These are phyloP conservation scores for Neofusicoccum kwambonambiense DNA, from an alignment of 2,329 filamentous ascomycete genomes.

Conservation along the genomic window DNA sequence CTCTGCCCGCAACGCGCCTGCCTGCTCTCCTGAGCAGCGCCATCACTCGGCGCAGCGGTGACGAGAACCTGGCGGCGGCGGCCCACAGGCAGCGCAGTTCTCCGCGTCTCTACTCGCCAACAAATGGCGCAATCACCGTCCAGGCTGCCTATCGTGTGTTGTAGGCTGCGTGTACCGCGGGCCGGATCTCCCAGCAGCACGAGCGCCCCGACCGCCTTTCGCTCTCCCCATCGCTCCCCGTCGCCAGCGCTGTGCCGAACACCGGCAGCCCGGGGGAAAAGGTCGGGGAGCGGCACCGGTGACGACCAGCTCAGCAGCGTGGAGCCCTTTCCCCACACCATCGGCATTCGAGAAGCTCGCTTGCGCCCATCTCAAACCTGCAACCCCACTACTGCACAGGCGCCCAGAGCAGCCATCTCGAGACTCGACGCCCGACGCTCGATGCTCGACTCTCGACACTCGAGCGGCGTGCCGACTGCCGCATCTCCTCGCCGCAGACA, in stretches of 20 bases:
- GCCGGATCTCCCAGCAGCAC: neutral
- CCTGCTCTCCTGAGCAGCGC: neutral
- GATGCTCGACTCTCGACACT: too few relatives aligned
- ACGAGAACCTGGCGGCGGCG: neutral
- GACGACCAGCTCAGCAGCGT: conserved; percentile 8
- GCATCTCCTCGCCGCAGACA: too few relatives aligned
- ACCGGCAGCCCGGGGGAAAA: too few relatives aligned
- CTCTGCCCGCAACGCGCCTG: neutral
- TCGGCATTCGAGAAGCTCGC: conserved; percentile 12
- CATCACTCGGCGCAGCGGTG: conserved; percentile 13
- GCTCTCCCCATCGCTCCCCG: neutral
- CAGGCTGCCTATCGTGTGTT: conserved; percentile 4
- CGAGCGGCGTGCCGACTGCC: too few relatives aligned
- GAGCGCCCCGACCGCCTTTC: conserved; percentile 6
- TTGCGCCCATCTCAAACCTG: neutral
- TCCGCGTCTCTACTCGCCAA: conserved; percentile 9
- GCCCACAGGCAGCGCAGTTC: conserved; percentile 14
- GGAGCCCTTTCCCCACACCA: conserved; percentile 3
- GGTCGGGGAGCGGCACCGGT: neutral
- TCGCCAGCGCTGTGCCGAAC: neutral
- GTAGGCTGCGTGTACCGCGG: neutral
- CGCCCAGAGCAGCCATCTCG: neutral
- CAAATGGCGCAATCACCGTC: conserved; percentile 15
- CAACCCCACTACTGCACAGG: neutral
- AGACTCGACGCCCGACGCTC: too few relatives aligned